Base-by-base conservation (phyloP, 306 rosid species). In the Lagenaria siceraria region DNA sequence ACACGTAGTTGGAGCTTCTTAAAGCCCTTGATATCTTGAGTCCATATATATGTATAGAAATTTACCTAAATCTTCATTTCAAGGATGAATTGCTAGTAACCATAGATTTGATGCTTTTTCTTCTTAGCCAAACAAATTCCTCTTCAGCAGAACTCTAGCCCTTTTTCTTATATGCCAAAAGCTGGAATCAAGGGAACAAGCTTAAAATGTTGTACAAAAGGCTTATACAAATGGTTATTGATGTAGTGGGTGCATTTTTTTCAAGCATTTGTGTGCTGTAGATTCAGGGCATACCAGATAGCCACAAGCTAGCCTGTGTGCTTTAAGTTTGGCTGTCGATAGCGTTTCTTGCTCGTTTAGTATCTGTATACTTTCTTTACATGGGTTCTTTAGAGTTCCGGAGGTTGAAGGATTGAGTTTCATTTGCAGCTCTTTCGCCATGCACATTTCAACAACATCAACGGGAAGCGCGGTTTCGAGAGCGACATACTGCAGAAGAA, bases 111-210 rank as follows among this genome's bases (percentile, higher is more conserved):
- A 52, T 52, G 27, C 21, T 19, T 36, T 33, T 75, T 56, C 62
- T 52, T 55, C 38, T 74, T 9, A 79, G 79, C 75, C 73, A 52
- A 73, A 25, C 21, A 80, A 64, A 82, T 83, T 83, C 87, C 19
- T 27, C 62, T 73, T 49, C 62, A 52, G 42, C 40, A 29, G 55
- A 49, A 52, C 46, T 17, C n/a, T 73, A 73, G 24, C 62, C 62
- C 62, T 29, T 73, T 85, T 81, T 87, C 91, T 74, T 86, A 81
- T 87, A 92, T 36, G 92, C 87, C 78, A 92, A 75, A 81, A 92
- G 71, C 96, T 92, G 89, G 29, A 73, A 73, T 73, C 77, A 76
- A 36, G n/a, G 56, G n/a, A 22, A 76, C 52, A 54, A 74, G 31
- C 38, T 51, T 11, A 74, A 53, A 15, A 38, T 21, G 68, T 71